phyloP scores from a whole-genome alignment of 371 early-diverging fungal genomes.

The Batrachochytrium dendrobatidis region DNA sequence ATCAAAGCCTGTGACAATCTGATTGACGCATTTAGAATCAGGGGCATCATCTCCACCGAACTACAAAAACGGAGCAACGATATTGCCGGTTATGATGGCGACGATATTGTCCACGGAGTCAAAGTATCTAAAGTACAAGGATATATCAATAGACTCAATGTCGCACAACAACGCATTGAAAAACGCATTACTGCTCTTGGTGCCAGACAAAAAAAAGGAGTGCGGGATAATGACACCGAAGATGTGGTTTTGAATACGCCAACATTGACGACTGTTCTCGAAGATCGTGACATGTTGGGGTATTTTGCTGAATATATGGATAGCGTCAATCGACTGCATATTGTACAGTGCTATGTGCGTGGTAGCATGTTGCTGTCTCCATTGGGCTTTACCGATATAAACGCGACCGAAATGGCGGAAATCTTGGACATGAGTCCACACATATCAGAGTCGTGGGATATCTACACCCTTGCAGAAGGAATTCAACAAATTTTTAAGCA shows the following conservation, averaged over 20 bases:
- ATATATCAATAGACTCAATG: constrained; percentile 63
- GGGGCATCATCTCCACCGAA: constrained; percentile 68
- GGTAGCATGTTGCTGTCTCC: neutral
- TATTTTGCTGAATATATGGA: constrained; percentile 83
- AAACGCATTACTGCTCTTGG: constrained; percentile 55
- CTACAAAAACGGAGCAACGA: no score
- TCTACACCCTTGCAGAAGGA: neutral
- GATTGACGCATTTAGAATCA: constrained; percentile 54
- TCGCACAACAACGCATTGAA: constrained; percentile 69
- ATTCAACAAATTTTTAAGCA: neutral
- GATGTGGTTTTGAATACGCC: neutral
- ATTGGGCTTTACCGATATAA: neutral
- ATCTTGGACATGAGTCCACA: neutral
- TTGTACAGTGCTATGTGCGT: constrained; percentile 66
- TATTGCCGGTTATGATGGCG: neutral
- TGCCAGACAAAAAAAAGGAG: neutral
- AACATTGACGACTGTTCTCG: constrained; percentile 35
- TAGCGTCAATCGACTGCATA: constrained; percentile 52
- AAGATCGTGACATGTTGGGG: constrained; percentile 58
- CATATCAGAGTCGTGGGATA: neutral
- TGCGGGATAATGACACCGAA: neutral
- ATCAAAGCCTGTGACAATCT: constrained; percentile 66
- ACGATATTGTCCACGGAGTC: constrained; percentile 70
- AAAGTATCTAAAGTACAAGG: constrained; percentile 65
- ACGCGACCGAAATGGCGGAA: neutral